Base-by-base conservation (phyloP, 176 grass and related monocot genomes). In the Eragrostis nindensis region DNA sequence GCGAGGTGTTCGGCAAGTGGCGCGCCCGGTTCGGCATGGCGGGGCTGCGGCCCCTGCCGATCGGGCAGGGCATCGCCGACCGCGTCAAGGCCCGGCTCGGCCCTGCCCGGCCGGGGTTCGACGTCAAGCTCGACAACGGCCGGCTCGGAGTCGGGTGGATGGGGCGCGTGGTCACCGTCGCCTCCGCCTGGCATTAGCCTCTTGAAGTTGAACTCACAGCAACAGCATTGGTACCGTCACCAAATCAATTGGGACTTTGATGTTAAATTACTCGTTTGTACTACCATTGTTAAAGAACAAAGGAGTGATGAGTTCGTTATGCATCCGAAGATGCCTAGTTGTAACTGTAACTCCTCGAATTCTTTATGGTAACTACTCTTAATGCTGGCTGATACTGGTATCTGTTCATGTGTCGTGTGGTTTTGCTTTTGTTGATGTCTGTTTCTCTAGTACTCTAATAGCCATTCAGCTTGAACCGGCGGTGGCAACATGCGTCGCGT, bases 1-100 rank as follows among this genome's bases (percentile, higher is more conserved):
- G 91, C 84, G 94, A 94, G 86, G 81, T 97, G 18, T 89, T 81
- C 80, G 91, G 94, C 48, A 97, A 97, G 62, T 97, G 94, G 91
- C 91, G 91, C 30, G 81, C 94, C 30, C 73, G 94, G 68, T 87
- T 97, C 86, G 87, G 89, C 74, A 97, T 97, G 94, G 94, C 94
- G 12, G 94, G 94, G 50, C 84, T 97, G 70, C 56, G 75, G 2
- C 84, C 83, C 2, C 52, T 91, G 56, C 57, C 88, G 39, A 62
- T 93, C 45, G 70, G 45, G 6, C 22, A 85, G 26, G 70, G 66
- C 78, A 32, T 93, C 39, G 80, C 77, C 7, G 81, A 94, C 24
- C 77, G 72, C 62, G 90, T 97, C 36, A 41, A 38, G 40, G 78
- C 89, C 1, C 78, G 78, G 62, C 40, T 63, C 63, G 0, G 47